A percentile compares a stretch with the other conserved stretches of the same genome.
These are phyloP conservation scores for Termitomyces sp. DNA, from an alignment of 768 basidiomycete genomes.

Conservation along the genomic window DNA sequence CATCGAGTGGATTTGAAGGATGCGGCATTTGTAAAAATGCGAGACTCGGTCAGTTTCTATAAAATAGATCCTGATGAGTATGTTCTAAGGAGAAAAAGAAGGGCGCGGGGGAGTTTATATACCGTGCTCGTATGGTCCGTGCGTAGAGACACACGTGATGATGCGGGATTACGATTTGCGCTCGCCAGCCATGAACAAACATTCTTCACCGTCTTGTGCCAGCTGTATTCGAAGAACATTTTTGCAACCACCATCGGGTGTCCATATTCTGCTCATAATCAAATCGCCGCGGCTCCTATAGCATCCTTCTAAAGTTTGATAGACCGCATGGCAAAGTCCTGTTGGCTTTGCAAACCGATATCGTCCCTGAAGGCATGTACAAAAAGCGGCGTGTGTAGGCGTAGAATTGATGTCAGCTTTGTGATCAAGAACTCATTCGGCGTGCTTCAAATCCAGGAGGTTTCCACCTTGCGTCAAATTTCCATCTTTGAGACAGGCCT, in stretches of 20 bases:
- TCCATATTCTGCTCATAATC: too few species aligned
- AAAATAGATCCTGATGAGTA: slow-evolving; percentile 73
- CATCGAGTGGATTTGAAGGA: slow-evolving; percentile 58
- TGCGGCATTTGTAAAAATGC: slow-evolving; percentile 66
- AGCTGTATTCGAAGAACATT: too few species aligned
- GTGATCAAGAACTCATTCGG: neutral
- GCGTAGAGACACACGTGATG: slow-evolving; percentile 13
- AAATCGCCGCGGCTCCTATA: too few species aligned
- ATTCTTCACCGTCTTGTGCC: too few species aligned
- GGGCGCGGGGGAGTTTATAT: slow-evolving; percentile 25
- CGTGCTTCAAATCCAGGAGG: too few species aligned
- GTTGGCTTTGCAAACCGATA: too few species aligned
- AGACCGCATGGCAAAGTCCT: too few species aligned
- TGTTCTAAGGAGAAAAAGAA: slow-evolving; percentile 42
- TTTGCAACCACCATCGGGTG: too few species aligned
- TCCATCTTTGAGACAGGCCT: neutral
- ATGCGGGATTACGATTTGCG: neutral
- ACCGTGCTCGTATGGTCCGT: slow-evolving; percentile 27
- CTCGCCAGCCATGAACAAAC: too few species aligned
- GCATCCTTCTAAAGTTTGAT: too few species aligned
- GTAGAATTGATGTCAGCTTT: neutral
- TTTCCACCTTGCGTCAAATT: neutral
- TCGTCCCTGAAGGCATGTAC: too few species aligned
- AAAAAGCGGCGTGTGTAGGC: neutral
- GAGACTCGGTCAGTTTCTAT: slow-evolving; percentile 71